Base-by-base conservation (phyloP, 805 yeast genomes). In the Middelhovenomyces tepae region DNA sequence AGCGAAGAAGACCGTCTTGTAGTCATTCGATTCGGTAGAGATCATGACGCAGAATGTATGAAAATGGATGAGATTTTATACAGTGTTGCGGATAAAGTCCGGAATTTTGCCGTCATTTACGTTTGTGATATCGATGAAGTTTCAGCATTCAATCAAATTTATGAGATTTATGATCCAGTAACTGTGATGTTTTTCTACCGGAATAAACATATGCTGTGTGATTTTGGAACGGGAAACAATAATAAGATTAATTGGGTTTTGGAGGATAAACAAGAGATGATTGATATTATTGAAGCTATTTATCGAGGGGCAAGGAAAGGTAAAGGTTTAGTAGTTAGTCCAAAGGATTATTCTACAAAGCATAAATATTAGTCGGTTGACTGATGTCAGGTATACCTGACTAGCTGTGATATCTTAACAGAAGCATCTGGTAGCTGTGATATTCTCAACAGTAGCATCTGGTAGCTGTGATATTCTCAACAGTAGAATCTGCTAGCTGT, bases 151-250 rank as follows among this genome's bases (percentile, higher is more conserved):
- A 89, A 79, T 47, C 67, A 73, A 50, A 83, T 85, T 89, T 86
- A 86, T 53, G 95, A 85, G 53, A 60, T 86, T 28, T 82, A 78
- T 51, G 97, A 87, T 48, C 93, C 95, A 10, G 72, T 84, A 67
- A 78, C 94, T 27, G 65, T 91, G 33, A 91, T 91, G 97, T 87
- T 89, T 52, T 89, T 91, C 56, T 85, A 71, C 59, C 65, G 93
- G 32, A 89, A 89, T 60, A 58, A 85, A 54, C 97, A 89, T 56
- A 87, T 89, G 94, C 76, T 91, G 93, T 84, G 95, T 58, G 98
- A 91, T 63, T 86, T 87, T 56, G 98, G 98, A 2, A 91, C 97
- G 0, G 98, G 98, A 20, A 86, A 91, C 53, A 91, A 91, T 58
- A 91, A 91, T 64, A 89, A 91, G 64, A 63, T 91, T 62, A 86